Percentiles rank a stretch among this genome's conserved stretches.
phyloP scores from a whole-genome alignment of 1,139 yeast genomes.

The Saccharomyces hybrid region DNA sequence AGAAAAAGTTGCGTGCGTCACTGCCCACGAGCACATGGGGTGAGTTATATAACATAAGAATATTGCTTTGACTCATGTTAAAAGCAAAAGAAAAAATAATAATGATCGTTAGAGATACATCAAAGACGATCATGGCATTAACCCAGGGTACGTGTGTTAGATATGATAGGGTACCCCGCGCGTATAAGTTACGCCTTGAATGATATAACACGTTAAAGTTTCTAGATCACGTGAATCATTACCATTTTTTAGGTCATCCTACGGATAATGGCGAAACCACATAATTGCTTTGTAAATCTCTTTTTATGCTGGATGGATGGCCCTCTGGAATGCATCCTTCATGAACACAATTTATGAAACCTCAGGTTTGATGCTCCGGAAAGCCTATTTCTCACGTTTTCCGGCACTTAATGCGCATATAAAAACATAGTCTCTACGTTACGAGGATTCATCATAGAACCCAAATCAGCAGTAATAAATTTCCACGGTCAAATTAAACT shows the following conservation, averaged over 20 bases:
- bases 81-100: not conserved
- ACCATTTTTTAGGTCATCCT: not conserved
- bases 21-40: not conserved
- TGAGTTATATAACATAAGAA: not conserved
- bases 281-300: not conserved
- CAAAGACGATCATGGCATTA: not conserved
- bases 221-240: not conserved
- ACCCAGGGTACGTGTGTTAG: not conserved
- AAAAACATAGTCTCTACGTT: not conserved
- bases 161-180: not conserved
- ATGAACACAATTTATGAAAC: not conserved
- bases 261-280: not conserved
- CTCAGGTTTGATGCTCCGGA: not conserved
- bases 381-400: not conserved
- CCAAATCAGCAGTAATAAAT: no score
- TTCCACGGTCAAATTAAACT: no score
- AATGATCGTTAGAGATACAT: not conserved
- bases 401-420: not conserved
- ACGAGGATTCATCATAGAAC: no score
- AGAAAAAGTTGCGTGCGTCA: slow-evolving; percentile 1
- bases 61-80: not conserved
- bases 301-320: not conserved
- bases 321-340: not conserved
- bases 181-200: not conserved
- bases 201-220: not conserved